Percentiles rank a stretch among this genome's conserved stretches.
Conservation (phyloP, 2,329 filamentous ascomycete species). For the Cladophialophora psammophila region DNA sequence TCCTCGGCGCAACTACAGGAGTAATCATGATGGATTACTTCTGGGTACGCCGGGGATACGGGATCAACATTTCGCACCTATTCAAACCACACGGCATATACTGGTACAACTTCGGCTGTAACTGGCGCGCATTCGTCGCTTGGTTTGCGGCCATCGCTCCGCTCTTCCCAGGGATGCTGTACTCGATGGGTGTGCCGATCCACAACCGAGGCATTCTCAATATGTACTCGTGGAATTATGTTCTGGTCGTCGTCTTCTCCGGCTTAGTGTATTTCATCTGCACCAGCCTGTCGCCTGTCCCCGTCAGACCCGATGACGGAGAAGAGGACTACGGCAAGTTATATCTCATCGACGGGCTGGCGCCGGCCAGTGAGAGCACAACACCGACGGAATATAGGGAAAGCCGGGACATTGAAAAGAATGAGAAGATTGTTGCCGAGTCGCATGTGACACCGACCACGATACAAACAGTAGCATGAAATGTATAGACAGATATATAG, state of each 20-base stretch:
- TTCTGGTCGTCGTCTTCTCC: constrained; percentile 23
- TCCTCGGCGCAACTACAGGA: constrained; percentile 38
- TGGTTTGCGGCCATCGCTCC: constrained; percentile 65
- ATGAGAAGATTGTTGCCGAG: constrained; percentile 1
- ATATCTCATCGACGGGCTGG: constrained; percentile 16
- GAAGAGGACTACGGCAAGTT: constrained; percentile 14
- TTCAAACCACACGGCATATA: constrained; percentile 36
- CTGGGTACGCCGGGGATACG: constrained; percentile 31
- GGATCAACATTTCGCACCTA: constrained; percentile 29
- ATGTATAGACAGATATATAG: background rate
- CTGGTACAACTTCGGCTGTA: constrained; percentile 52
- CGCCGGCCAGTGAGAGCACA: background rate
- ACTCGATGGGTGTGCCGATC: constrained; percentile 30
- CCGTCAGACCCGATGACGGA: constrained; percentile 13
- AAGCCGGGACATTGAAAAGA: constrained; percentile 5
- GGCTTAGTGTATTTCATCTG: constrained; percentile 6
- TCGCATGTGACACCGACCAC: background rate
- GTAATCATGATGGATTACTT: constrained; percentile 38
- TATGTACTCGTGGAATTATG: constrained; percentile 68
- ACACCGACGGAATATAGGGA: background rate
- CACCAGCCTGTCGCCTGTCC: constrained; percentile 2
- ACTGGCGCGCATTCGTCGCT: constrained; percentile 66
- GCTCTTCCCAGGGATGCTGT: constrained; percentile 62
- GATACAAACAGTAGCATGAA: background rate
- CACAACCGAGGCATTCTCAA: constrained; percentile 56